Evolutionary conservation across 139 green algal genomes (phyloP).

Genomic region (Pedinophyceae sp.): DNA sequence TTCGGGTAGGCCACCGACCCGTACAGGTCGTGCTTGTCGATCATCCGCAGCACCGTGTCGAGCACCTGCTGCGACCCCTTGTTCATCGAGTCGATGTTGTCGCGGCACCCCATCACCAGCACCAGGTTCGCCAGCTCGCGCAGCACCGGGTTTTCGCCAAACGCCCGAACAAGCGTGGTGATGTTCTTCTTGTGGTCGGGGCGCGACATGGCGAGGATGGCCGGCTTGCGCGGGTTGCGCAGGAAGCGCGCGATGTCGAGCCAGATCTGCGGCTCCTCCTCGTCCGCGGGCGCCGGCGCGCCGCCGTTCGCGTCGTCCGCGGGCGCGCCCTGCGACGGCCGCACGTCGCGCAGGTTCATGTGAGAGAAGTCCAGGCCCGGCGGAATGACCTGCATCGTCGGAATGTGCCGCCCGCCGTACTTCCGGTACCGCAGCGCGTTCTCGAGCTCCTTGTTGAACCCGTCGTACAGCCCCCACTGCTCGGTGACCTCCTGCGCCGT

Average conservation of each 20-base stretch:
- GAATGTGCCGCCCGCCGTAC: constrained; percentile 58
- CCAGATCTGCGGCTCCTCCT: constrained; percentile 6
- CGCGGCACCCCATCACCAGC: constrained; percentile 61
- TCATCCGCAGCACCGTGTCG: constrained; percentile 68
- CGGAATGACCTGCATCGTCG: constrained; percentile 76
- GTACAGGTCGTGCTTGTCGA: constrained; percentile 84
- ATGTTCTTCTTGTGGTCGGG: constrained; percentile 96
- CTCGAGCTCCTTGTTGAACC: constrained; percentile 37
- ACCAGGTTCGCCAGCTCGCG: constrained; percentile 84
- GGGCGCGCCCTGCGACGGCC: neutral
- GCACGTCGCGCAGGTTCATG: constrained; percentile 7
- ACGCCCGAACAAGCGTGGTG: constrained; percentile 59
- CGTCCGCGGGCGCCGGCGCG: neutral
- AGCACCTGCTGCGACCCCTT: constrained; percentile 43
- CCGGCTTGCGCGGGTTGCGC: constrained; percentile 79
- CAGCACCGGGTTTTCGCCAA: constrained; percentile 51
- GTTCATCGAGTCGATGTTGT: constrained; percentile 17
- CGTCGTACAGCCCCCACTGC: constrained; percentile 91
- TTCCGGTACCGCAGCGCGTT: constrained; percentile 27
- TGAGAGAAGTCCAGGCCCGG: constrained; percentile 64
- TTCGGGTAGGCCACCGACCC: constrained; percentile 83
- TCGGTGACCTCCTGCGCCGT: constrained; percentile 81
- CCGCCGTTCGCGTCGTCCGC: neutral
- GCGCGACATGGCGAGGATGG: constrained; percentile 78
- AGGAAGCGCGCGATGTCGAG: constrained; percentile 65